Percentiles rank a stretch among this genome's conserved stretches.
Evolutionary conservation across 1,284 basidiomycete genomes (phyloP).

Genomic region (Chondrostereum purpureum): DNA sequence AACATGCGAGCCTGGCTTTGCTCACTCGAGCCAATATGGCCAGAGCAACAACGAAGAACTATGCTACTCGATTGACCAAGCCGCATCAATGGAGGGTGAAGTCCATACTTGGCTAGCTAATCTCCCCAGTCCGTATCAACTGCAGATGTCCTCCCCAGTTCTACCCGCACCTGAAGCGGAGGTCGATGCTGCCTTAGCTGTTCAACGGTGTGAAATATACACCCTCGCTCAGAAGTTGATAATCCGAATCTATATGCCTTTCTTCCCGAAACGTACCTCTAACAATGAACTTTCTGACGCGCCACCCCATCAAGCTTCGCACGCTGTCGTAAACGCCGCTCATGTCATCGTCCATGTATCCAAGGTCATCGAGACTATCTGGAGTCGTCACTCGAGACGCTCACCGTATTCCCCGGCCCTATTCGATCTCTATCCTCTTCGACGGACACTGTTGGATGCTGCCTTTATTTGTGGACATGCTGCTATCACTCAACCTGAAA

Average conservation of each 20-base stretch:
- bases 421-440: slow-evolving; percentile 56
- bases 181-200: slow-evolving; percentile 25
- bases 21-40: neutral
- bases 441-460: slow-evolving; percentile 54
- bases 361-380: slow-evolving; percentile 34
- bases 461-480: slow-evolving; percentile 55
- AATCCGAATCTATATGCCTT: slow-evolving; percentile 61
- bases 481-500: slow-evolving; percentile 43
- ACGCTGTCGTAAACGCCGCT: slow-evolving; percentile 54
- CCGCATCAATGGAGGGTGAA: slow-evolving; percentile 47
- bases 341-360: slow-evolving; percentile 50
- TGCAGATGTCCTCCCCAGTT: neutral
- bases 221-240: slow-evolving; percentile 54
- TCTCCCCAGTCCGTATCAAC: slow-evolving; percentile 35
- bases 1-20: neutral
- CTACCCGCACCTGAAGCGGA: slow-evolving; percentile 25
- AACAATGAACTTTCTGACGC: slow-evolving; percentile 17
- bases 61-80: slow-evolving; percentile 51
- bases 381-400: slow-evolving; percentile 19
- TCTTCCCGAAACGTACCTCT: slow-evolving; percentile 35
- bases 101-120: slow-evolving; percentile 46
- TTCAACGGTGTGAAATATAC: slow-evolving; percentile 52
- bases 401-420: slow-evolving; percentile 29
- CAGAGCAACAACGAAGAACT: slow-evolving; percentile 12
- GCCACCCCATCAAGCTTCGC: slow-evolving; percentile 39